Percentiles rank a stretch among this genome's conserved stretches.
Evolutionary conservation across 768 basidiomycete genomes (phyloP).

Genomic region (Pleurotus pulmonarius): DNA sequence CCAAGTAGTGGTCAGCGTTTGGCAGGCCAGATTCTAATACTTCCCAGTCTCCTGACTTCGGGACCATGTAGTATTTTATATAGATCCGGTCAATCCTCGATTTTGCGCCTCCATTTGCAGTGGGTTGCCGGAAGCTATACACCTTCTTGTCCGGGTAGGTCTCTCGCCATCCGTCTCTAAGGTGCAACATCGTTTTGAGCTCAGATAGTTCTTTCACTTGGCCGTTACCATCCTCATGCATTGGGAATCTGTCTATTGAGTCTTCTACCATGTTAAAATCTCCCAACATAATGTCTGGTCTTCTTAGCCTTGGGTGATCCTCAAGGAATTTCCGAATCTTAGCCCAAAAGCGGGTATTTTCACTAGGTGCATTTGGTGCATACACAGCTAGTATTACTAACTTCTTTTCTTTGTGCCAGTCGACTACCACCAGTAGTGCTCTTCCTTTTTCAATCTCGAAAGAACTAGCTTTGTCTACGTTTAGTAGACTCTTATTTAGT

Average conservation of each 20-base stretch:
- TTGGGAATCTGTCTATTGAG: constrained; percentile 30
- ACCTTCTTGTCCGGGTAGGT: constrained; percentile 14
- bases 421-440: constrained; percentile 16
- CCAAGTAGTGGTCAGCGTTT: constrained; percentile 27
- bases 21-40: constrained; percentile 15
- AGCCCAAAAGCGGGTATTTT: constrained; percentile 28
- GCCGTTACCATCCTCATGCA: too few relatives aligned
- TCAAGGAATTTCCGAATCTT: constrained; percentile 11
- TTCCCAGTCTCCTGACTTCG: constrained; percentile 18
- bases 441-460: constrained; percentile 20
- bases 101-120: constrained; percentile 8
- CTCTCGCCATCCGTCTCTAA: constrained; percentile 29
- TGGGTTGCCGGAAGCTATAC: constrained; percentile 23
- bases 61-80: constrained; percentile 17
- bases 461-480: constrained; percentile 8
- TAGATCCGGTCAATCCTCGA: constrained; percentile 31
- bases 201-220: constrained; percentile 12
- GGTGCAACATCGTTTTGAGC: constrained; percentile 13
- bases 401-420: constrained; percentile 14
- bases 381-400: constrained; percentile 29
- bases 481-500: constrained; percentile 25
- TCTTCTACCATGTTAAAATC: constrained; percentile 43
- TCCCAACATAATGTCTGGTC: constrained; percentile 30
- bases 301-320: constrained; percentile 3
- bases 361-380: constrained; percentile 25